These are phyloP conservation scores for Nicotiana sylvestris DNA, from an alignment of 257 asterid species.

Conservation along the genomic window DNA sequence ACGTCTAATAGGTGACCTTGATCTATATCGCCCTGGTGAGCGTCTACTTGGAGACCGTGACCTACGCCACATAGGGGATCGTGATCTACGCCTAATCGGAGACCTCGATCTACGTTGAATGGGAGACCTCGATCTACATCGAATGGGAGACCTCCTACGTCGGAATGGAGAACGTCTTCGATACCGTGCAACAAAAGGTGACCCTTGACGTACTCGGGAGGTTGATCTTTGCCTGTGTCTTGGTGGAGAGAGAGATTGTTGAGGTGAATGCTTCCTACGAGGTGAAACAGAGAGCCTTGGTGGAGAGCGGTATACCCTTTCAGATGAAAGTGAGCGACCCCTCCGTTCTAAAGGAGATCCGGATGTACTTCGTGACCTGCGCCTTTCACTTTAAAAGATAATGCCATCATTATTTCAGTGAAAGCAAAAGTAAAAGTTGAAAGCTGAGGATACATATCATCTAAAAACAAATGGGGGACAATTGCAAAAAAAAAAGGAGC, in stretches of 20 bases:
- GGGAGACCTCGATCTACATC: constrained; percentile 35
- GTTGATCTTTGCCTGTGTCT: constrained; percentile 48
- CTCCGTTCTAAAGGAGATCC: constrained; percentile 42
- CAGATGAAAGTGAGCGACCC: constrained; percentile 57
- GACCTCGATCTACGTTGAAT: constrained; percentile 37
- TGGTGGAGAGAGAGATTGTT: constrained; percentile 56
- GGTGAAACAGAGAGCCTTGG: constrained; percentile 56
- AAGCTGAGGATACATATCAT: background rate
- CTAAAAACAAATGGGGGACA: background rate
- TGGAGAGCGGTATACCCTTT: constrained; percentile 41
- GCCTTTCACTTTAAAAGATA: constrained; percentile 39
- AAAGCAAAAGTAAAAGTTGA: constrained; percentile 11
- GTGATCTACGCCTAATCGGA: constrained; percentile 29
- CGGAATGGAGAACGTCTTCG: constrained; percentile 56
- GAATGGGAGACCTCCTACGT: constrained; percentile 47
- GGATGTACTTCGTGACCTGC: constrained; percentile 60
- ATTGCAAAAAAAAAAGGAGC: constrained; percentile 5
- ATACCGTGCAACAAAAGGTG: constrained; percentile 62
- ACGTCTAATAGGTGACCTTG: constrained; percentile 33
- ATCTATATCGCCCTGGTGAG: constrained; percentile 23
- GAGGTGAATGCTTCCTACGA: constrained; percentile 41
- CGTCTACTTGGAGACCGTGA: constrained; percentile 35
- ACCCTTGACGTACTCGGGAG: constrained; percentile 44
- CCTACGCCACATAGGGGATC: constrained; percentile 39
- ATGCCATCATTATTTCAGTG: constrained; percentile 4